Percentiles rank a stretch among this genome's conserved stretches.
These are phyloP conservation scores for rapeseed (Brassica napus) DNA, from an alignment of 345 rosid genomes.

Conservation along the genomic window Da-Ae NC_063436.1:5924501-5925000, in stretches of 20 bases:
- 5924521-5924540: neutral
- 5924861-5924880: neutral
- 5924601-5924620: neutral
- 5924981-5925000: neutral
- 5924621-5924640: neutral
- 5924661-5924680: neutral
- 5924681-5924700: neutral
- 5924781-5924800: neutral
- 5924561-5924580: neutral
- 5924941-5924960: neutral
- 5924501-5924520: neutral
- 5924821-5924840: constrained; percentile 4
- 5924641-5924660: neutral
- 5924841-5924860: neutral
- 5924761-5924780: neutral
- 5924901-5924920: neutral
- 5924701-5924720: neutral
- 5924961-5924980: neutral
- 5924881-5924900: neutral
- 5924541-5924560: neutral
- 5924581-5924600: neutral
- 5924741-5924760: neutral
- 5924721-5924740: neutral
- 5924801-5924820: constrained; percentile 3
- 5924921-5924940: neutral